These are phyloP conservation scores for Parietaria judaica DNA, from an alignment of 306 rosid genomes.

Conservation along the genomic window DNA sequence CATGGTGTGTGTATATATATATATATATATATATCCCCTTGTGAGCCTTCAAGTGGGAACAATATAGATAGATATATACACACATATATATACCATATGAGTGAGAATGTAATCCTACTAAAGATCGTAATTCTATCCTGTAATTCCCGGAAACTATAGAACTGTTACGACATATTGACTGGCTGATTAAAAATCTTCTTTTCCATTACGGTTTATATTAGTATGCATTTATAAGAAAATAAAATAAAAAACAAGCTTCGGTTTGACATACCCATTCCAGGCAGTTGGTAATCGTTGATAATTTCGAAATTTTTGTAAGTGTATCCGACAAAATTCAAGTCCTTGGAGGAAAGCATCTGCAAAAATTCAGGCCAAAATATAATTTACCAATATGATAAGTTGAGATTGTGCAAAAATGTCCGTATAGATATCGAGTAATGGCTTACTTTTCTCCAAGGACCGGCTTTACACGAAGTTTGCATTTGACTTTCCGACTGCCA, in stretches of 20 bases:
- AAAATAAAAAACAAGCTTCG: neutral
- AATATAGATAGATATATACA: no score
- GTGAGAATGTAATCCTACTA: no score
- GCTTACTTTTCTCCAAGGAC: slow-evolving; percentile 93
- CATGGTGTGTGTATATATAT: neutral
- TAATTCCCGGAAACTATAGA: no score
- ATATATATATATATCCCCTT: no score
- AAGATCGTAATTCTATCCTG: no score
- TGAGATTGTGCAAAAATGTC: slow-evolving; percentile 11
- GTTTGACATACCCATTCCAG: slow-evolving; percentile 73
- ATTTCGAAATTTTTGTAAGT: slow-evolving; percentile 96
- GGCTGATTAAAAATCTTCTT: no score
- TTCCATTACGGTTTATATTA: no score
- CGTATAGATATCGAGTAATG: no score
- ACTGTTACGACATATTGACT: no score
- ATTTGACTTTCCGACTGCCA: slow-evolving; percentile 59
- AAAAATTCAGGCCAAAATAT: slow-evolving; percentile 12
- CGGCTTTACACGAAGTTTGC: slow-evolving; percentile 55
- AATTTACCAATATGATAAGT: no score
- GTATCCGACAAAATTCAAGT: slow-evolving; percentile 92
- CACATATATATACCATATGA: no score
- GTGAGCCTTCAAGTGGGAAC: no score
- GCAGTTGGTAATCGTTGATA: slow-evolving; percentile 90
- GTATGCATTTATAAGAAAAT: neutral
- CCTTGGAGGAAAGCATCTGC: slow-evolving; percentile 99